A percentile compares a stretch with the other conserved stretches of the same genome.
Conservation (phyloP, 2,329 filamentous ascomycete genomes). For the Ophiostoma perfectum region DNA sequence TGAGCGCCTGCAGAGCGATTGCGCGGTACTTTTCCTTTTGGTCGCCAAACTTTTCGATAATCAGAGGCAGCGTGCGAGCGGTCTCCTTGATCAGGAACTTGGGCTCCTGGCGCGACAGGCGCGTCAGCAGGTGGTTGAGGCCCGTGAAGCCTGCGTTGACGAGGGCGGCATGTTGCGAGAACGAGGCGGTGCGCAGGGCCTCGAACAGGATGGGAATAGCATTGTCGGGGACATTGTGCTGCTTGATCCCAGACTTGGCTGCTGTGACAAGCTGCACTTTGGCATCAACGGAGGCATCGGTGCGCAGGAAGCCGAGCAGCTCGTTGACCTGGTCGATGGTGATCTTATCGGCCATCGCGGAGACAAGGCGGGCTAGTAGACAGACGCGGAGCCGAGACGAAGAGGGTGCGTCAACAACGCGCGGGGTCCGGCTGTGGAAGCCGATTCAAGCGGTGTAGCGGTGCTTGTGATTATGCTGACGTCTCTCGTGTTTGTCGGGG, state of each 20-base stretch:
- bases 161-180: constrained; percentile 69
- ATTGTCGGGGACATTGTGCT: constrained; percentile 77
- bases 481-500: neutral
- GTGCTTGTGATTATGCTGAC: neutral
- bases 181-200: constrained; percentile 67
- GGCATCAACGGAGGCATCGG: constrained; percentile 54
- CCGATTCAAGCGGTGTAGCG: neutral
- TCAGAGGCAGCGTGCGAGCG: constrained; percentile 63
- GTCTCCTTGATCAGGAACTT: constrained; percentile 66
- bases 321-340: constrained; percentile 39
- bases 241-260: constrained; percentile 86
- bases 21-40: constrained; percentile 77
- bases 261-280: constrained; percentile 62
- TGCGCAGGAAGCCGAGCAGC: constrained; percentile 39
- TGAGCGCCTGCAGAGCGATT: constrained; percentile 68
- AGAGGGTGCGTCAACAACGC: neutral
- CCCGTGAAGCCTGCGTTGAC: constrained; percentile 81
- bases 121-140: constrained; percentile 79
- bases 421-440: neutral
- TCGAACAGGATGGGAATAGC: constrained; percentile 73
- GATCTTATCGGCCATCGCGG: constrained; percentile 35
- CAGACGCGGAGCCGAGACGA: neutral
- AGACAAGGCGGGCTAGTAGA: neutral
- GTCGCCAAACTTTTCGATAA: constrained; percentile 83
- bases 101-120: constrained; percentile 78